Conservation (phyloP, 2,329 filamentous ascomycete species). For the Lachnellula subtilissima region DNA sequence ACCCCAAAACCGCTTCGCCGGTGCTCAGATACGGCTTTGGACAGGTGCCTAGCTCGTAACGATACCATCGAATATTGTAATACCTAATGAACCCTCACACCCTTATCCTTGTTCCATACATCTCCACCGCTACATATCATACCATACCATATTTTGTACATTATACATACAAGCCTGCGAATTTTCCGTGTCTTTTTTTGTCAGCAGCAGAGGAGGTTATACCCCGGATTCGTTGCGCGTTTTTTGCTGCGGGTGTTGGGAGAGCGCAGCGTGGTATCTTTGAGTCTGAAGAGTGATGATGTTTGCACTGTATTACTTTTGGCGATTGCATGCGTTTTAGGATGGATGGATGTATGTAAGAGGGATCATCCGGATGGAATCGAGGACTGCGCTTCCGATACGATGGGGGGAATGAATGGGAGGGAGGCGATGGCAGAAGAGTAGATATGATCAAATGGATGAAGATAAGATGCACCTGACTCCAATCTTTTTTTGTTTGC, state of each 20-base stretch:
- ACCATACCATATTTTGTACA: not conserved
- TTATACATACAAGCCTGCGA: not conserved
- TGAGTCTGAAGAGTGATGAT: not conserved
- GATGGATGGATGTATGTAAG: not conserved
- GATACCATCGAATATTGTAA: too few relatives aligned
- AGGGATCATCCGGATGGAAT: not conserved
- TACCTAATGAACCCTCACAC: too few relatives aligned
- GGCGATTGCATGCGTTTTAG: too few relatives aligned
- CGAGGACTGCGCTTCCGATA: not conserved
- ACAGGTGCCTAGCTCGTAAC: constrained; percentile 3
- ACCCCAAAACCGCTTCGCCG: not conserved
- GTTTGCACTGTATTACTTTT: not conserved
- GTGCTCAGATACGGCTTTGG: constrained; percentile 18
- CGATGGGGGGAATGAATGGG: not conserved
- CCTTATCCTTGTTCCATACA: not conserved
- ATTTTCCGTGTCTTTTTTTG: constrained; percentile 1
- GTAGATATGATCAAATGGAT: not conserved
- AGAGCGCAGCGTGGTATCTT: not conserved
- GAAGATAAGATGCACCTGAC: not conserved
- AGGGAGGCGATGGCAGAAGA: not conserved
- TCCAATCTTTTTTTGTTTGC: too few relatives aligned
- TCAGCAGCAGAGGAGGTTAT: constrained; percentile 12
- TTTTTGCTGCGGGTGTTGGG: not conserved
- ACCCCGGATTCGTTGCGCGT: constrained; percentile 8
- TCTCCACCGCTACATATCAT: not conserved